These are phyloP conservation scores for Porcisia deanei DNA, from an alignment of 208 protist genomes.

Conservation along the genomic window DNA sequence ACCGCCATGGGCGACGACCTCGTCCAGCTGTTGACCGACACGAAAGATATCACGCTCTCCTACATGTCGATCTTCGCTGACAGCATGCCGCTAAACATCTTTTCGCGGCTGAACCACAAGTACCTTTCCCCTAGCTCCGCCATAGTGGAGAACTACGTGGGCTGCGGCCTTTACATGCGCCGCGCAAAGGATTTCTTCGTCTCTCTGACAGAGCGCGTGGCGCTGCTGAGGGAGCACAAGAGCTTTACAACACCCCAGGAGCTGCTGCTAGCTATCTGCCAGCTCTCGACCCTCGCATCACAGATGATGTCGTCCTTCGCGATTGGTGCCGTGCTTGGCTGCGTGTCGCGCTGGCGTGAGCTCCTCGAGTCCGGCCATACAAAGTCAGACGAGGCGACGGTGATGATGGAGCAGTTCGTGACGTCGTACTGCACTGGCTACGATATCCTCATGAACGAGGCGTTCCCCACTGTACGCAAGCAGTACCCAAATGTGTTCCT, in stretches of 20 bases:
- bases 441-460: slow-evolving; percentile 17
- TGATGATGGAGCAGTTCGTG: slow-evolving; percentile 31
- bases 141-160: slow-evolving; percentile 32
- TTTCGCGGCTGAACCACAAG: slow-evolving; percentile 35
- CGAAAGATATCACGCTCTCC: slow-evolving; percentile 22
- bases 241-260: slow-evolving; percentile 39
- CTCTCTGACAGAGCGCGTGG: slow-evolving; percentile 42
- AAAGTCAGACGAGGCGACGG: slow-evolving; percentile 15
- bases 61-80: slow-evolving; percentile 31
- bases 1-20: slow-evolving; percentile 19
- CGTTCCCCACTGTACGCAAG: slow-evolving; percentile 36
- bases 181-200: slow-evolving; percentile 59
- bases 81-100: slow-evolving; percentile 36
- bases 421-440: slow-evolving; percentile 31
- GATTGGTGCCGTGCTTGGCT: slow-evolving; percentile 33
- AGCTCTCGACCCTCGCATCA: slow-evolving; percentile 51
- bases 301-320: slow-evolving; percentile 57
- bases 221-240: slow-evolving; percentile 22
- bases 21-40: slow-evolving; percentile 21
- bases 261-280: slow-evolving; percentile 46
- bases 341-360: slow-evolving; percentile 26
- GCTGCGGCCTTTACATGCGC: slow-evolving; percentile 32
- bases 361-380: slow-evolving; percentile 18
- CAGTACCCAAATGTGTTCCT: slow-evolving; percentile 65
- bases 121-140: slow-evolving; percentile 42